These are phyloP conservation scores for Pyrus bretschneideri DNA, from an alignment of 306 rosid genomes.

Conservation along the genomic window DNA sequence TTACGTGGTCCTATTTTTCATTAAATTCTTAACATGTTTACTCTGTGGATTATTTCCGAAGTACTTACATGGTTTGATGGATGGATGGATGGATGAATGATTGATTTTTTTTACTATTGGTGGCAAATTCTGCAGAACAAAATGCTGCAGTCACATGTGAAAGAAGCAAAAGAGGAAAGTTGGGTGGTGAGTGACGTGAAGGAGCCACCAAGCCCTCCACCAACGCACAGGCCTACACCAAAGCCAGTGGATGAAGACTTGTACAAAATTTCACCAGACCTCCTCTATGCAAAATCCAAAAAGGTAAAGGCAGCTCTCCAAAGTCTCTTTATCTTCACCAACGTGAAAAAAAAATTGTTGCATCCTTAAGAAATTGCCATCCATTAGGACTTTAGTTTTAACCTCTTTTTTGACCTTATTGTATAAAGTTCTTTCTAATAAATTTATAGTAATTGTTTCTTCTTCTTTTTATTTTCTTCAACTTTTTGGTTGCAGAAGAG, in stretches of 20 bases:
- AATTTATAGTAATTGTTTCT: not conserved
- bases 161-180: conserved; percentile 39
- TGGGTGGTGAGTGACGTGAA: conserved; percentile 36
- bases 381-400: not conserved
- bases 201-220: conserved; percentile 25
- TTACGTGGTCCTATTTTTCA: not conserved
- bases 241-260: conserved; percentile 83
- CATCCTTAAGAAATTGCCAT: not conserved
- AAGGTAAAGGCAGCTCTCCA: conserved; percentile 38
- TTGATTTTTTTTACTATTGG: not conserved
- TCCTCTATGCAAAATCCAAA: conserved; percentile 51
- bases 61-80: not conserved
- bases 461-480: not conserved
- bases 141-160: conserved; percentile 32
- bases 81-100: not conserved
- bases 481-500: conserved; percentile 56
- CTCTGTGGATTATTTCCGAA: not conserved
- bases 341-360: not conserved
- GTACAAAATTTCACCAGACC: conserved; percentile 67
- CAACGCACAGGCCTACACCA: conserved; percentile 34
- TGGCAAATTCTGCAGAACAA: conserved; percentile 47
- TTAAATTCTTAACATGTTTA: not conserved
- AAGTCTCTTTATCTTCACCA: not conserved
- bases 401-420: not conserved
- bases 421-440: not conserved